Evolutionary conservation across 139 green algal genomes (phyloP), one percentile per base, ranked within the genome.

Genomic region (Coccomyxa sp.): DNA sequence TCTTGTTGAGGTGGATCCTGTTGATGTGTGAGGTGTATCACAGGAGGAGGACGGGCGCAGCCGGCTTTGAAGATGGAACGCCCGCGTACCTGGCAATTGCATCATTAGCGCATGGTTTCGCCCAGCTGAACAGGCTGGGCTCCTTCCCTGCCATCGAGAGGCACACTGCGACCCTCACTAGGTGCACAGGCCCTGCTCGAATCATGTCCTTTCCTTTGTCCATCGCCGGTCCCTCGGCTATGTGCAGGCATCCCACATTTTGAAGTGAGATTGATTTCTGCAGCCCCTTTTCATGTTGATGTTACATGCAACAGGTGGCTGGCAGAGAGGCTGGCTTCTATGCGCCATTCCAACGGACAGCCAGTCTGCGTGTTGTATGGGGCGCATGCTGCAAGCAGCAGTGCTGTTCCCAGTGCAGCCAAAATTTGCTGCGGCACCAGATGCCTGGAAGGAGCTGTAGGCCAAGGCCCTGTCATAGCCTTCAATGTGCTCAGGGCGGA

Each of bases 31-130:
- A 75, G 3, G 3, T 75, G 7, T 30, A 13, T 25, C 25, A 75
- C 23, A 75, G 25, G 67, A 75, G 67, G 67, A 84, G 90, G 0
- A 67, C 75, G 1, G 93, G 90, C 16, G 79, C 87, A 15, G 90
- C 89, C 0, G 92, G 90, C 11, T 84, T 96, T 83, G 95, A 98
- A 82, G 94, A 98, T 81, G 95, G 95, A 75, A 98, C 95, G 0
- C 80, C 91, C 0, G 71, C 93, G 58, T 98, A 96, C 86, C 93
- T 96, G 21, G 81, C 84, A 32, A 81, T 96, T 21, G 85, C 89
- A 14, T 88, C 95, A 0, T 67, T 92, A 16, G 45, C 67, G 0
- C 83, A 88, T 76, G 89, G 91, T 51, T 93, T 94, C 38, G 75
- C 57, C 1, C 81, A 88, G 75, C 83, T 94, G 1, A 13, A 76